phyloP scores from a whole-genome alignment of 2,329 filamentous ascomycete genomes.

The Colletotrichum agaves region DNA sequence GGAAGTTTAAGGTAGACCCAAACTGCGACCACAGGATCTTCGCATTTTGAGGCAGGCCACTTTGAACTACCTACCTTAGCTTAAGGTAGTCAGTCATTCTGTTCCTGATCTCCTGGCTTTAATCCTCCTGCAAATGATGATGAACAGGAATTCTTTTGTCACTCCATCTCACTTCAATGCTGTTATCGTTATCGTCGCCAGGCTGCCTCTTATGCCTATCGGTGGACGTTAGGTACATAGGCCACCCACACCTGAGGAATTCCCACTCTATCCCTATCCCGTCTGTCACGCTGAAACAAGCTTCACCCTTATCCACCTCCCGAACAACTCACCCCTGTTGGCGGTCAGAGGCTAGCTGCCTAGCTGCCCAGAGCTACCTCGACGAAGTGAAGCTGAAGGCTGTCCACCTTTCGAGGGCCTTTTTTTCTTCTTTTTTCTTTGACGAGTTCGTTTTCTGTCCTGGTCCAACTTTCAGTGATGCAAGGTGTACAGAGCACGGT shows the following conservation, averaged over 20 bases:
- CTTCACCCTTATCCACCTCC: constrained; percentile 22
- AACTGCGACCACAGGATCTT: constrained; percentile 9
- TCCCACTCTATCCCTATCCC: background rate
- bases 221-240: background rate
- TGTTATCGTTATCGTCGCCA: too few relatives aligned
- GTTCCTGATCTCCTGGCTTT: too few relatives aligned
- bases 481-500: too few relatives aligned
- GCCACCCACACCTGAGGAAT: background rate
- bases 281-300: constrained; percentile 34
- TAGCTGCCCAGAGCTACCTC: background rate
- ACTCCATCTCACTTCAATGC: too few relatives aligned
- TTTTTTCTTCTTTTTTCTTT: too few relatives aligned
- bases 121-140: too few relatives aligned
- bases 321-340: constrained; percentile 16
- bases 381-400: background rate
- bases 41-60: too few relatives aligned
- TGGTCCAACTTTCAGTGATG: background rate
- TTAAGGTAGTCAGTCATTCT: too few relatives aligned
- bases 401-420: constrained; percentile 2
- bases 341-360: background rate
- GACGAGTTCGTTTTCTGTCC: constrained; percentile 15
- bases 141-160: too few relatives aligned
- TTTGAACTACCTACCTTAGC: background rate
- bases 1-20: constrained; percentile 7
- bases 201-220: background rate